These are phyloP conservation scores for Colletotrichum chlorophyti DNA, from an alignment of 2,329 filamentous ascomycete species.

Conservation along the genomic window DNA sequence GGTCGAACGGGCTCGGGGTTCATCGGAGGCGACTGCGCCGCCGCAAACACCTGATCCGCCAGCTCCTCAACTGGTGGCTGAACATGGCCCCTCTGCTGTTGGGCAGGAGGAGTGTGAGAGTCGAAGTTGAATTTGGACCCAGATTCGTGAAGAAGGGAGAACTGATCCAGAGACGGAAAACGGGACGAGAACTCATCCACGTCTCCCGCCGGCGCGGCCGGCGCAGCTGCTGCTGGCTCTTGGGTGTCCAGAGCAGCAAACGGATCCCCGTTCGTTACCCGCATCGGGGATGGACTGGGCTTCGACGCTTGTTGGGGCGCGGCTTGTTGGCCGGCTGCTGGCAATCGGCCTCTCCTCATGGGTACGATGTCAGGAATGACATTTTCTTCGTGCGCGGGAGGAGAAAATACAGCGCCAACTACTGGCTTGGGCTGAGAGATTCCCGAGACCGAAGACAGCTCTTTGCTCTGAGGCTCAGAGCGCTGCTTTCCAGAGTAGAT, in stretches of 20 bases:
- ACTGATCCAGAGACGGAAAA: constrained; percentile 93
- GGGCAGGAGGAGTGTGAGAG: constrained; percentile 53
- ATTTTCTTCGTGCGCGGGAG: constrained; percentile 73
- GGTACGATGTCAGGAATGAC: constrained; percentile 88
- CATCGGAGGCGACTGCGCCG: constrained; percentile 12
- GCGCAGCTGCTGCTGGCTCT: constrained; percentile 51
- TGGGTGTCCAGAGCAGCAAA: constrained; percentile 88
- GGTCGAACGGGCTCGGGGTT: constrained; percentile 16
- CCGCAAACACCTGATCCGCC: constrained; percentile 82
- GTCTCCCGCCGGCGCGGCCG: constrained; percentile 46
- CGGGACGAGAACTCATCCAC: constrained; percentile 82
- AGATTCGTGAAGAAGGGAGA: constrained; percentile 86
- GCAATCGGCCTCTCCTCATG: constrained; percentile 87
- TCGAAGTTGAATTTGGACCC: constrained; percentile 87
- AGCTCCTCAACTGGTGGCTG: constrained; percentile 77
- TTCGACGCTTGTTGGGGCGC: constrained; percentile 57
- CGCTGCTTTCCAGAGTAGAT: constrained; percentile 73
- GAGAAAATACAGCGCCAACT: constrained; percentile 82
- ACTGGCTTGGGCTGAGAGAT: constrained; percentile 62
- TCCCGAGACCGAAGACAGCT: constrained; percentile 61
- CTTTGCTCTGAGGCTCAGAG: constrained; percentile 63
- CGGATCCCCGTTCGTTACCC: constrained; percentile 77
- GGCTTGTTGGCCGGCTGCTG: constrained; percentile 40
- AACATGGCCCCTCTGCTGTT: constrained; percentile 62
- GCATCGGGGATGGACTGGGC: constrained; percentile 72